These are phyloP conservation scores for Pyrenopolyporus hunteri DNA, from an alignment of 495 filamentous ascomycete genomes.

Conservation along the genomic window DNA sequence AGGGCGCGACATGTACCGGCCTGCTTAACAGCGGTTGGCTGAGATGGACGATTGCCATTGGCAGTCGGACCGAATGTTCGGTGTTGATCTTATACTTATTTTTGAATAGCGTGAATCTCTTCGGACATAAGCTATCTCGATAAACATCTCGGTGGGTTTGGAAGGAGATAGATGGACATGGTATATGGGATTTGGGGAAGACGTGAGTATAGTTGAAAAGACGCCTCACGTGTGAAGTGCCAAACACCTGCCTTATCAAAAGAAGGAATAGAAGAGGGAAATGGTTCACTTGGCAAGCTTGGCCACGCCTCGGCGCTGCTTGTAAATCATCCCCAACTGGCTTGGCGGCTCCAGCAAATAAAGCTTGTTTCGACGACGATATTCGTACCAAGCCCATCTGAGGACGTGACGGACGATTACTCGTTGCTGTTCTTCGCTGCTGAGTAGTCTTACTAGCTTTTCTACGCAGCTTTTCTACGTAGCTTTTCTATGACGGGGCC, in stretches of 20 bases:
- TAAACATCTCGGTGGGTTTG: not conserved
- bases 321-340: constrained; percentile 22
- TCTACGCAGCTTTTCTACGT: not conserved
- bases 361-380: constrained; percentile 37
- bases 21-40: not conserved
- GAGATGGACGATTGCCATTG: not conserved
- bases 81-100: not conserved
- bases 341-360: constrained; percentile 17
- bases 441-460: not conserved
- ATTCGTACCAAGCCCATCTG: not conserved
- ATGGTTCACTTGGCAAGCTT: constrained; percentile 20
- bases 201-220: not conserved
- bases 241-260: constrained; percentile 14
- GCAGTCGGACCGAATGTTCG: constrained; percentile 25
- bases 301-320: constrained; percentile 11
- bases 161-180: not conserved
- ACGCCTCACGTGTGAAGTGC: not conserved
- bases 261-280: not conserved
- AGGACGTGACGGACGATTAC: not conserved
- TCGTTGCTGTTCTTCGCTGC: not conserved
- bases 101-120: no score
- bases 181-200: not conserved
- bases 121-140: not conserved
- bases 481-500: not conserved
- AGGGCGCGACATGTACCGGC: not conserved